phyloP scores from a whole-genome alignment of 202 grass and related monocot species.

The Setaria italica region DNA sequence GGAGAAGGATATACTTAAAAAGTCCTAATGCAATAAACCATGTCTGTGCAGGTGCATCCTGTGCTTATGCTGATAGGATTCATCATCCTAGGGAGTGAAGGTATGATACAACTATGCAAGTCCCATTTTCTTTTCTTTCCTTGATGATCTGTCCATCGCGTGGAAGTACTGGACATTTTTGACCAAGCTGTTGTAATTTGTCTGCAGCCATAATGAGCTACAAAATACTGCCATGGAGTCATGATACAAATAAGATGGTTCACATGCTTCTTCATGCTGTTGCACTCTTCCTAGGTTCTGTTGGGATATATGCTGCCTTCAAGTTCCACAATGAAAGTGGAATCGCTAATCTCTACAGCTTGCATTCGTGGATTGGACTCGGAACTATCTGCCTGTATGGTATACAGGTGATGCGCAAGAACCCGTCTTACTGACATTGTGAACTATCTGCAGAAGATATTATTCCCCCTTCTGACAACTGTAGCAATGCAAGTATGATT shows the following conservation, averaged over 20 bases:
- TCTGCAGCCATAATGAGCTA: slow-evolving; percentile 75
- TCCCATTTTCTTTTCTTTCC: slow-evolving; percentile 11
- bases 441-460: slow-evolving; percentile 11
- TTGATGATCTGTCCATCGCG: not conserved
- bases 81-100: slow-evolving; percentile 68
- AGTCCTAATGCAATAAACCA: not conserved
- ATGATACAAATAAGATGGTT: slow-evolving; percentile 55
- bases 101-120: slow-evolving; percentile 22
- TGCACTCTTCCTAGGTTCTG: slow-evolving; percentile 58
- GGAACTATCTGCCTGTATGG: slow-evolving; percentile 63
- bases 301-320: slow-evolving; percentile 69
- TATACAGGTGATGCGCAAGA: slow-evolving; percentile 55
- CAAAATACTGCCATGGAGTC: slow-evolving; percentile 67
- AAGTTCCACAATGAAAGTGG: slow-evolving; percentile 88
- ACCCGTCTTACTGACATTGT: slow-evolving; percentile 7
- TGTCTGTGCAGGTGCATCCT: slow-evolving; percentile 60
- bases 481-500: not conserved
- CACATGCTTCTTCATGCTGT: slow-evolving; percentile 72
- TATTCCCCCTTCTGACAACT: not conserved
- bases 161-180: not conserved
- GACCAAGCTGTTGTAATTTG: slow-evolving; percentile 33
- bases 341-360: slow-evolving; percentile 69
- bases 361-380: slow-evolving; percentile 84
- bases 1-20: not conserved
- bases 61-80: slow-evolving; percentile 76